A percentile compares a stretch with the other conserved stretches of the same genome.
phyloP scores from a whole-genome alignment of 805 yeast genomes.

The Naumovozyma castellii region DNA sequence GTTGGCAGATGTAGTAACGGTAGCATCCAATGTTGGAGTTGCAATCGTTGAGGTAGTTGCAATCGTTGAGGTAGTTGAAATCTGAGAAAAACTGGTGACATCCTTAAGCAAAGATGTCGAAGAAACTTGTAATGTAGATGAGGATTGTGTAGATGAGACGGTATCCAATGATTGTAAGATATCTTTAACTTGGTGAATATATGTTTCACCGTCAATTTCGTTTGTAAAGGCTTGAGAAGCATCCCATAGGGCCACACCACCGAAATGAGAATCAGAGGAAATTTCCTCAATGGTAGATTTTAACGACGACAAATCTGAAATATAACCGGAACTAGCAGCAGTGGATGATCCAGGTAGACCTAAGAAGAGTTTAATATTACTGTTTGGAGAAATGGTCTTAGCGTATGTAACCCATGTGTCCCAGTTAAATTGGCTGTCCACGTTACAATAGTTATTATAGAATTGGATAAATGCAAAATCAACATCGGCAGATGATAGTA shows the following conservation, averaged over 20 bases:
- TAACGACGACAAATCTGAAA: slow-evolving; percentile 34
- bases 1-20: background rate
- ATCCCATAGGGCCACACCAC: slow-evolving; percentile 89
- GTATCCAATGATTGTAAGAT: slow-evolving; percentile 26
- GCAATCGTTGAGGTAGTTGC: slow-evolving; percentile 1
- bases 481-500: slow-evolving; percentile 48
- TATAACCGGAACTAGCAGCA: slow-evolving; percentile 57
- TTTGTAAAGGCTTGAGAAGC: slow-evolving; percentile 62
- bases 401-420: slow-evolving; percentile 69
- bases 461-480: slow-evolving; percentile 84
- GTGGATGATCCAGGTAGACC: slow-evolving; percentile 64
- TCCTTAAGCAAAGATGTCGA: no score
- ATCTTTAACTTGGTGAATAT: slow-evolving; percentile 36
- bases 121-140: no score
- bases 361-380: slow-evolving; percentile 55
- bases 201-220: slow-evolving; percentile 35
- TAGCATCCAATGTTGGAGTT: slow-evolving; percentile 3
- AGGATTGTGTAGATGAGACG: background rate
- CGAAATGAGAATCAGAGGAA: slow-evolving; percentile 61
- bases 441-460: slow-evolving; percentile 74
- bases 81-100: no score
- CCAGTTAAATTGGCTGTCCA: slow-evolving; percentile 49
- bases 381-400: slow-evolving; percentile 48
- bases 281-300: slow-evolving; percentile 55
- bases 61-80: slow-evolving; percentile 2